Percentiles rank a stretch among this genome's conserved stretches.
These are phyloP conservation scores for Cladosporium sp. DNA, from an alignment of 2,329 filamentous ascomycete species.

Conservation along the genomic window DNA sequence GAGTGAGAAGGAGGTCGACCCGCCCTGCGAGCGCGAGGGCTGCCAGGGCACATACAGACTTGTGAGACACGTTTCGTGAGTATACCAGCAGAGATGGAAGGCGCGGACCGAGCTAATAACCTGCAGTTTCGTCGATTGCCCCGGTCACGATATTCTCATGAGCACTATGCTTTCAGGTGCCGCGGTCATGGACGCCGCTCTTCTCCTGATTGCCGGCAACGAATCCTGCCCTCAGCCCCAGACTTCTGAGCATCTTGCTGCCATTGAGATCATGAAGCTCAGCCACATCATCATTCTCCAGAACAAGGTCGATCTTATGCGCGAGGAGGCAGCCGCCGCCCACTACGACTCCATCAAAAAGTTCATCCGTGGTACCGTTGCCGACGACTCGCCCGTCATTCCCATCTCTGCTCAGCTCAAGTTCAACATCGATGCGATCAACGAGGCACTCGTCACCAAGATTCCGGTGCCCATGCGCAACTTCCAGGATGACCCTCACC, in stretches of 20 bases:
- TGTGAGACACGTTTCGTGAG: conserved; percentile 86
- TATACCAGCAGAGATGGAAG: conserved; percentile 20
- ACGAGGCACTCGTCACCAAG: conserved; percentile 90
- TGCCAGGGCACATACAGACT: conserved; percentile 83
- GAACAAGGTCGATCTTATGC: conserved; percentile 99
- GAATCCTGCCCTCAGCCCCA: conserved; percentile 97
- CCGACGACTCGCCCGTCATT: conserved; percentile 89
- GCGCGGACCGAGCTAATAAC: conserved; percentile 12
- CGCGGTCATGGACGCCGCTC: conserved; percentile 97
- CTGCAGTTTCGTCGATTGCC: conserved; percentile 83
- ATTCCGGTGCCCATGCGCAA: conserved; percentile 89
- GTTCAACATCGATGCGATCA: conserved; percentile 98
- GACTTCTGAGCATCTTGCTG: conserved; percentile 96
- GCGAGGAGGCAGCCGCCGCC: conserved; percentile 84
- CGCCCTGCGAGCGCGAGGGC: conserved; percentile 88
- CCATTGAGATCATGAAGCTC: conserved; percentile 99
- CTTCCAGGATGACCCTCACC: conserved; percentile 87
- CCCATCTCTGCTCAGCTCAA: conserved; percentile 97
- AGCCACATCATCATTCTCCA: conserved; percentile 99
- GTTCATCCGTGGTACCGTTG: conserved; percentile 96
- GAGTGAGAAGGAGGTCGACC: conserved; percentile 98
- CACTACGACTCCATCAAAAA: conserved; percentile 97
- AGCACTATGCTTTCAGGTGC: conserved; percentile 99
- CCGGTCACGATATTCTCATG: conserved; percentile 99
- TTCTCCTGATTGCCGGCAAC: conserved; percentile 94